Evolutionary conservation across 202 grass and related monocot genomes (phyloP), one percentile per base, ranked within the genome.

Genomic region (Bolboschoenoplectus hybrid): DNA sequence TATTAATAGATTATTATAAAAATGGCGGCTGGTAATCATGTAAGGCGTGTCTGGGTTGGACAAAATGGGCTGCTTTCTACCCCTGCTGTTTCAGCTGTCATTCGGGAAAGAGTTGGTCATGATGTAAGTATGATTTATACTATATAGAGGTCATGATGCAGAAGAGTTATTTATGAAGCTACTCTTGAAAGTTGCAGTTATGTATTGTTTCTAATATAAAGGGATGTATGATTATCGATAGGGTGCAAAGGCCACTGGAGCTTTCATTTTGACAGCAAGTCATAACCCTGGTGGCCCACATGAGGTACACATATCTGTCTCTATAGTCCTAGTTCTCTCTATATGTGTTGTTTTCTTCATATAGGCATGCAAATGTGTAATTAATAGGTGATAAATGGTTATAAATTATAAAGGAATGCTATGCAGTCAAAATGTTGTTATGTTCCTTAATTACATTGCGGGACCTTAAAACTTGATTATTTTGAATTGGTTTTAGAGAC

Each of bases 21-120:
- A 88, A 99, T 99, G 92, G 93, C 92, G 82, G 93, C 92, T 82
- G 93, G 91, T 82, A 99, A 99, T 94, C 93, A 91, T 89, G 93
- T 87, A 60, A 92, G 93, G 72, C 90, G 97, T 88, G 89, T 99
- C 70, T 99, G 97, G 93, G 86, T 99, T 91, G 97, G 89, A 86
- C 90, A 88, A 88, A 76, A 94, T 85, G 90, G 86, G 89, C 88
- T 99, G 61, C 85, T 99, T 82, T 99, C 97, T 60, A 99, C 97
- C 84, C 97, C 93, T 80, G 97, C 93, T 76, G 97, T 99, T 76
- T 96, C 97, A 87, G 86, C 77, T 85, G 92, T 99, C 63, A 96
- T 96, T 82, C 90, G 93, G 71, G 97, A 99, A 89, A 96, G 97
- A 94, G 6, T 91, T 86, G 90, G 84, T 94, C 87, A 88, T 85